Conservation (phyloP, 1,284 basidiomycete species). For the Tilletia caries region DNA sequence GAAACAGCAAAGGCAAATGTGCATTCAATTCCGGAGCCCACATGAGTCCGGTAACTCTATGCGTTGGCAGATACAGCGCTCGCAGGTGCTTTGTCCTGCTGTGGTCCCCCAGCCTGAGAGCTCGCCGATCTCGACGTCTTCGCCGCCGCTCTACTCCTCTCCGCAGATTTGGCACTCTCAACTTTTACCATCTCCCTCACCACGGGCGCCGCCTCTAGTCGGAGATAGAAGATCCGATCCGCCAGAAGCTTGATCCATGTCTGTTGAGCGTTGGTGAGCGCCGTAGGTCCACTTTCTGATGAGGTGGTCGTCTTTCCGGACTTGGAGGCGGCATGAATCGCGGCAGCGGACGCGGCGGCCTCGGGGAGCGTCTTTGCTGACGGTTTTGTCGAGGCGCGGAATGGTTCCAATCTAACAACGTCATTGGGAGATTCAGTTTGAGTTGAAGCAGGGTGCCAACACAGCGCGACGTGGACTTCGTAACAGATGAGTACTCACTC, state of each 20-base stretch:
- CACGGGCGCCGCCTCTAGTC: not conserved
- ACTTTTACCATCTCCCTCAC: not conserved
- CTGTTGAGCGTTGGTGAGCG: constrained; percentile 1
- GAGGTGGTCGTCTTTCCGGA: not conserved
- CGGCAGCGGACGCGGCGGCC: not conserved
- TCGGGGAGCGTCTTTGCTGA: constrained; percentile 3
- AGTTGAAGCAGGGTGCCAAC: not conserved
- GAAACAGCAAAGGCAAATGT: too few relatives aligned
- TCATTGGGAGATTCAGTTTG: not conserved
- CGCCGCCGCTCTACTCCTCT: not conserved
- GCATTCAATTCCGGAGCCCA: too few relatives aligned
- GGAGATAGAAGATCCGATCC: not conserved
- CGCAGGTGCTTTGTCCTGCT: too few relatives aligned
- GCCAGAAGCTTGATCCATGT: not conserved
- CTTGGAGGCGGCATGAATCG: not conserved
- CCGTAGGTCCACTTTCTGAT: not conserved
- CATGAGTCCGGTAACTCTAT: too few relatives aligned
- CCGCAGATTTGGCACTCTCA: not conserved
- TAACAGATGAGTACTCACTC: too few relatives aligned
- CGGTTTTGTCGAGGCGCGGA: not conserved
- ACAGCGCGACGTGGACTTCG: too few relatives aligned
- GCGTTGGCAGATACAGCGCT: too few relatives aligned
- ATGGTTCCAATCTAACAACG: not conserved
- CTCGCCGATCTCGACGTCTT: not conserved
- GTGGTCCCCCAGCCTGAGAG: too few relatives aligned